Percentiles rank a stretch among this genome's conserved stretches.
Conservation (phyloP, 495 filamentous ascomycete genomes). For the Podospora bellae-mahoneyi region DNA sequence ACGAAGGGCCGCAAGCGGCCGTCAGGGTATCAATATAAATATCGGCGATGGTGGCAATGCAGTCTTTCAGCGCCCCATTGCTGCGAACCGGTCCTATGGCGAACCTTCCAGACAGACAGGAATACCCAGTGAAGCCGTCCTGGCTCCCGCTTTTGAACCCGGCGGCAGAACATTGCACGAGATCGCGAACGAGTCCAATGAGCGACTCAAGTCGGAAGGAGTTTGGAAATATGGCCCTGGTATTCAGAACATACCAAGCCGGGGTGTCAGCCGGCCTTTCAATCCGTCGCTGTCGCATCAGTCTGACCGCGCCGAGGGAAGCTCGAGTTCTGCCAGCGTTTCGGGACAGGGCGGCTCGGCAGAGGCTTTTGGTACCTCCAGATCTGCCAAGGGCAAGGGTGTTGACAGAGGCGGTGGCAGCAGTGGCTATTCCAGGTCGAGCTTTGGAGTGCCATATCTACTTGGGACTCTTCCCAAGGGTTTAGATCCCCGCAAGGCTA, state of each 20-base stretch:
- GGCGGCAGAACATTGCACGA: slow-evolving; percentile 15
- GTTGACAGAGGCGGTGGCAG: background rate
- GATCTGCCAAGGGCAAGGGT: background rate
- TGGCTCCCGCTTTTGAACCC: slow-evolving; percentile 34
- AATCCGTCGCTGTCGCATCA: background rate
- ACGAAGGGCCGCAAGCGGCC: slow-evolving; percentile 7
- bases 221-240: background rate
- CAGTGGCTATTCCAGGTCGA: slow-evolving; percentile 7
- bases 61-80: slow-evolving; percentile 6
- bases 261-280: background rate
- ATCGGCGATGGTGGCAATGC: slow-evolving; percentile 21
- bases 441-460: slow-evolving; percentile 40
- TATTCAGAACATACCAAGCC: background rate
- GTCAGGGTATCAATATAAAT: slow-evolving; percentile 15
- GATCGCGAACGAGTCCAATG: background rate
- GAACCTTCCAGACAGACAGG: slow-evolving; percentile 26
- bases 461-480: slow-evolving; percentile 43
- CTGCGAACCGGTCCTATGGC: background rate
- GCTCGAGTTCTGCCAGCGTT: background rate
- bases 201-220: background rate
- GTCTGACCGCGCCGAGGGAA: background rate
- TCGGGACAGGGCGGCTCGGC: background rate
- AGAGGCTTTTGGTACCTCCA: background rate
- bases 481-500: slow-evolving; percentile 32
- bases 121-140: slow-evolving; percentile 26